Conservation (phyloP, 2,329 filamentous ascomycete species). For the Diaporthe sp. region DNA sequence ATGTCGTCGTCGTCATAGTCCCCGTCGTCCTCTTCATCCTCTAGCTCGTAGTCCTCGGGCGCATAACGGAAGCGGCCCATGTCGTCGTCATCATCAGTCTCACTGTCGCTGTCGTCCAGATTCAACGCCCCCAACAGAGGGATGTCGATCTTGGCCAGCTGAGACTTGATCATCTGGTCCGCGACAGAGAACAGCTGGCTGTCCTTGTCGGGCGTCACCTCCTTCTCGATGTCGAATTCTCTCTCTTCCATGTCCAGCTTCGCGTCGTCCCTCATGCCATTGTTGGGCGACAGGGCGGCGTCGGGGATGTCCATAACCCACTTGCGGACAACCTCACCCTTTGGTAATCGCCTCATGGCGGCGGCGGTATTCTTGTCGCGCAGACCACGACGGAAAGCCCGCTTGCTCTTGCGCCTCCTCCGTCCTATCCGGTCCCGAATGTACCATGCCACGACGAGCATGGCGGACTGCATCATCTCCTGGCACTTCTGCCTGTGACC, state of each 20-base stretch:
- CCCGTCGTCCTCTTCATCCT: constrained; percentile 40
- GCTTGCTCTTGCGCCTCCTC: constrained; percentile 52
- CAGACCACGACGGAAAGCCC: constrained; percentile 53
- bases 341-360: constrained; percentile 39
- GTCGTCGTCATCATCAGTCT: constrained; percentile 48
- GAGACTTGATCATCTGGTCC: constrained; percentile 59
- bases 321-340: constrained; percentile 53
- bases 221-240: constrained; percentile 53
- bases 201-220: constrained; percentile 53
- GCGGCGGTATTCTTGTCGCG: constrained; percentile 43
- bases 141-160: constrained; percentile 57
- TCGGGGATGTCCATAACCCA: constrained; percentile 56
- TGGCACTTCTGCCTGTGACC: constrained; percentile 58
- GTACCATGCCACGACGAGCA: constrained; percentile 62
- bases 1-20: constrained; percentile 42
- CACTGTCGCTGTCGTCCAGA: constrained; percentile 55
- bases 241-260: constrained; percentile 51
- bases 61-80: constrained; percentile 41
- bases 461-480: constrained; percentile 60
- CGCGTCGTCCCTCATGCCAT: constrained; percentile 38
- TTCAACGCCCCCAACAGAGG: constrained; percentile 56
- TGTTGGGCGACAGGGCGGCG: constrained; percentile 45
- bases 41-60: constrained; percentile 40
- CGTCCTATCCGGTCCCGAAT: constrained; percentile 58
- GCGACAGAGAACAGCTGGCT: constrained; percentile 55